These are phyloP conservation scores for Apostasia ramifera DNA, from an alignment of 106 monocot genomes.

Conservation along the genomic window DNA sequence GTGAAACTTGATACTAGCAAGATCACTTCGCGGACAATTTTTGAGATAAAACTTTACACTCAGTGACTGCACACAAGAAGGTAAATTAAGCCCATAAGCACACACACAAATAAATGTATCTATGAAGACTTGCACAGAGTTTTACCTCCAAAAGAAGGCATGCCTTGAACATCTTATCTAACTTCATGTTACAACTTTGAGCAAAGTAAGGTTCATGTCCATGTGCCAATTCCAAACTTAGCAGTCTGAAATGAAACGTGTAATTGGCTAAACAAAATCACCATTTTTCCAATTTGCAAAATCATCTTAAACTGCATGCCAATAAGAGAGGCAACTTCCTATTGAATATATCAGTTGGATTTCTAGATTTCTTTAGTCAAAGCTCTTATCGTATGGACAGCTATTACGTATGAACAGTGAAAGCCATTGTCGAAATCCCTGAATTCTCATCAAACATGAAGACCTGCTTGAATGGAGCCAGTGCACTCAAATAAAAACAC, in stretches of 20 bases:
- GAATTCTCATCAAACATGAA: too few relatives aligned
- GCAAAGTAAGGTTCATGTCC: constrained; percentile 7
- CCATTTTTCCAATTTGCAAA: too few relatives aligned
- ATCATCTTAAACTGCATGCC: too few relatives aligned
- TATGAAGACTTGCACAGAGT: background rate
- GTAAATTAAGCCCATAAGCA: constrained; percentile 4
- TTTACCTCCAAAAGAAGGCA: constrained; percentile 71
- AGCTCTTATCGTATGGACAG: too few relatives aligned
- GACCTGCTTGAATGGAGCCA: too few relatives aligned
- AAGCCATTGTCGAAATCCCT: too few relatives aligned
- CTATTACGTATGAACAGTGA: too few relatives aligned
- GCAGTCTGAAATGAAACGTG: constrained; percentile 28
- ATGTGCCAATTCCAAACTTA: constrained; percentile 41
- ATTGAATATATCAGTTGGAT: too few relatives aligned
- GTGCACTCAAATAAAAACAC: too few relatives aligned
- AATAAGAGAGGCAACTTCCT: too few relatives aligned
- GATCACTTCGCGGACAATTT: background rate
- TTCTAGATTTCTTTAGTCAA: too few relatives aligned
- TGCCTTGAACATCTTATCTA: constrained; percentile 32
- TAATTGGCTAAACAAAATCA: too few relatives aligned
- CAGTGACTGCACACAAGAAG: constrained; percentile 41
- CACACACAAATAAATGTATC: background rate
- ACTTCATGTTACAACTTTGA: constrained; percentile 15
- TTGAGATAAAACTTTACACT: constrained; percentile 41
- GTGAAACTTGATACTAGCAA: constrained; percentile 5